phyloP scores from a whole-genome alignment of 2,329 filamentous ascomycete species.

The Paraphoma sp. region DNA sequence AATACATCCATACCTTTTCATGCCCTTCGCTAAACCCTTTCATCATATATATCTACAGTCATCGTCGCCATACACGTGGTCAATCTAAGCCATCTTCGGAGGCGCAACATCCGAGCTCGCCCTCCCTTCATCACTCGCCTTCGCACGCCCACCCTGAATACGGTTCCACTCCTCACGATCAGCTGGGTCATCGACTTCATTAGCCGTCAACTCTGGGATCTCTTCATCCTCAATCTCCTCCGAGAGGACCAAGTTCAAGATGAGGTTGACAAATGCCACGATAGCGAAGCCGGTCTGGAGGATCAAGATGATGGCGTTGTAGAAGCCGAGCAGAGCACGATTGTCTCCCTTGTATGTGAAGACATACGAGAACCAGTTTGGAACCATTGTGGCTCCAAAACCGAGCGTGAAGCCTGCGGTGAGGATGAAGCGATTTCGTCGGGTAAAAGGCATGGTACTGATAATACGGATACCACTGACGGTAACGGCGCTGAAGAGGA shows the following conservation, averaged over 20 bases:
- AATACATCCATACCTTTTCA: not conserved
- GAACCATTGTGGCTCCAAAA: conserved; percentile 61
- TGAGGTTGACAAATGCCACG: conserved; percentile 73
- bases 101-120: conserved; percentile 20
- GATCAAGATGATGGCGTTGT: conserved; percentile 66
- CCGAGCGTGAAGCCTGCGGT: conserved; percentile 77
- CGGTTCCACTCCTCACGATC: conserved; percentile 52
- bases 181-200: conserved; percentile 45
- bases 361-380: conserved; percentile 70
- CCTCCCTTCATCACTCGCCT: conserved; percentile 28
- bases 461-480: conserved; percentile 82
- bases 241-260: conserved; percentile 75
- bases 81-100: conserved; percentile 13
- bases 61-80: no score
- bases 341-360: conserved; percentile 77
- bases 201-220: conserved; percentile 51
- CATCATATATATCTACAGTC: not conserved
- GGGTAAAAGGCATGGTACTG: conserved; percentile 73
- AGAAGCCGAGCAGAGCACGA: conserved; percentile 72
- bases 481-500: conserved; percentile 78
- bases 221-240: conserved; percentile 76
- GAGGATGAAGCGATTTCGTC: conserved; percentile 81
- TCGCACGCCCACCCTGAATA: conserved; percentile 27
- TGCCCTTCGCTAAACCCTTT: not conserved
- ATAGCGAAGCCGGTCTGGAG: conserved; percentile 70